phyloP scores from a whole-genome alignment of 345 rosid species.

The Brassica juncea region DNA sequence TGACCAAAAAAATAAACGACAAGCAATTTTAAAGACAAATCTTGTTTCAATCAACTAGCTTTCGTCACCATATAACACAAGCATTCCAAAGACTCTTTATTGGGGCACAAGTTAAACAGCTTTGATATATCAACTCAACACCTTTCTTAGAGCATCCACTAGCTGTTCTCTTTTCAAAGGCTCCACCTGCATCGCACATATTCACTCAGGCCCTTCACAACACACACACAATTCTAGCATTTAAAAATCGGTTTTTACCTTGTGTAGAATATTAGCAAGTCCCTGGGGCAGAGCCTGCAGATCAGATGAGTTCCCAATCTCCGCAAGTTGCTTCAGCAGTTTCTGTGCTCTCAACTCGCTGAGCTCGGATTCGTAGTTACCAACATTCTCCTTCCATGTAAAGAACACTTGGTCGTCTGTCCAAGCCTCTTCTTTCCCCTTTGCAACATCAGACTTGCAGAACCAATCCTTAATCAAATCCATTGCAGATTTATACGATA shows the following conservation, averaged over 20 bases:
- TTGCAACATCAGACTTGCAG: constrained; percentile 55
- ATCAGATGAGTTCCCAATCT: constrained; percentile 71
- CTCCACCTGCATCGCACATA: constrained; percentile 72
- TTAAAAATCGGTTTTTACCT: constrained; percentile 47
- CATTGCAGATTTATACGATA: constrained; percentile 62
- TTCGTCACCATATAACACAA: not conserved
- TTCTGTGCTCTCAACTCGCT: constrained; percentile 75
- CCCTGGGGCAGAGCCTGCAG: constrained; percentile 86
- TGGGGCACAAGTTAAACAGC: constrained; percentile 7
- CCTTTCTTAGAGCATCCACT: constrained; percentile 61
- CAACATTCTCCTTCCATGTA: constrained; percentile 68
- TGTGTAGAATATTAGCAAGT: constrained; percentile 78
- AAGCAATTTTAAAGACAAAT: not conserved
- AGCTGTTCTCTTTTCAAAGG: constrained; percentile 55
- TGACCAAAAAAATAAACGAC: not conserved
- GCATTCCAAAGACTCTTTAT: not conserved
- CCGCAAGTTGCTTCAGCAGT: constrained; percentile 64
- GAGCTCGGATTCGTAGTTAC: constrained; percentile 61
- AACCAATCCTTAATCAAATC: constrained; percentile 80
- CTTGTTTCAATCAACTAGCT: not conserved
- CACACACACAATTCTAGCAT: not conserved
- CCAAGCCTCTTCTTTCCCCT: constrained; percentile 63
- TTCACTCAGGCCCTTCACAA: constrained; percentile 12
- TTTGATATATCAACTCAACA: constrained; percentile 43
- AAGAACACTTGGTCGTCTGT: constrained; percentile 78